Evolutionary conservation across 2,329 filamentous ascomycete species (phyloP), one percentile per base, ranked within the genome.

Genomic region (Stemphylium vesicarium): DNA sequence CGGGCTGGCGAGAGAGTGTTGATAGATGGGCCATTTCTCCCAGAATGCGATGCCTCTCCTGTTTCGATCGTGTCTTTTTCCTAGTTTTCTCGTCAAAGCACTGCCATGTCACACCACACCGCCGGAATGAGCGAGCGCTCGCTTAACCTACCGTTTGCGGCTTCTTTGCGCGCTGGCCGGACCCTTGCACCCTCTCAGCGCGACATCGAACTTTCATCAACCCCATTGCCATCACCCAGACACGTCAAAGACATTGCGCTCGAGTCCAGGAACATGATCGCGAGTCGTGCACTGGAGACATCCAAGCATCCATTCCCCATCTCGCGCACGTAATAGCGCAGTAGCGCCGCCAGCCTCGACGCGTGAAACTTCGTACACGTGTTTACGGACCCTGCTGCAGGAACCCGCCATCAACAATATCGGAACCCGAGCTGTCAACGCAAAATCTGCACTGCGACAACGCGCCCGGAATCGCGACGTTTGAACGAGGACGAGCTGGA

Each of bases 331-430:
- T 38, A 50, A 37, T 50, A 67, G 62, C 33, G 50, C 58, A 52
- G 45, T 45, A 50, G 38, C 32, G 26, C 38, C 44, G 31, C 53
- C 39, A 40, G 45, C 49, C 49, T 60, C 48, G 66, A 74, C 66
- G 70, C 72, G 65, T 70, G 43, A 61, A 51, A 50, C 56, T 54
- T 56, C 26, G 50, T 53, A 59, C 58, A 66, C 66, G 65, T 68
- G 66, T 72, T 64, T 66, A 56, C 60, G 32, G 50, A 42, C 43
- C 61, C 54, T 51, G 51, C 52, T 50, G 53, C 56, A 52, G 53
- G 53, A 46, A 46, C 38, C 49, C 54, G 33, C 38, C 54, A 49
- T 56, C 53, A 50, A 56, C 60, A 59, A 47, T 46, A 42, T 31
- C 54, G 36, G 44, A 52, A 51, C 49, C 29, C 15, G 16, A 45